These are phyloP conservation scores for Metschnikowia corniflorae DNA, from an alignment of 805 yeast genomes.

Conservation along the genomic window DNA sequence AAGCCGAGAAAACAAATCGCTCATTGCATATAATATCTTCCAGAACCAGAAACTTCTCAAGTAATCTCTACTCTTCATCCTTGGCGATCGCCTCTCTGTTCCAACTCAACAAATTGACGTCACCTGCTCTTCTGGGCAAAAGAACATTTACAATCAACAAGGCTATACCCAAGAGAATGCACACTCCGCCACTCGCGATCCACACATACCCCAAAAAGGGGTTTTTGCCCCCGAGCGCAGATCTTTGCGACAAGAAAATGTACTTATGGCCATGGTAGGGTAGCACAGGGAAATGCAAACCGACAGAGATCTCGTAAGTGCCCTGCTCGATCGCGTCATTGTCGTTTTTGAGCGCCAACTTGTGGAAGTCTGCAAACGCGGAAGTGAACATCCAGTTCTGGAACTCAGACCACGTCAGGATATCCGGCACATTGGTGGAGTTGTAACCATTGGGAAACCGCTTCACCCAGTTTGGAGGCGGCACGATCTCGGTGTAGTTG, in stretches of 20 bases:
- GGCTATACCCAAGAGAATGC: conserved; percentile 52
- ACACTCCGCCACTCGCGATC: conserved; percentile 72
- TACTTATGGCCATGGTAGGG: conserved; percentile 66
- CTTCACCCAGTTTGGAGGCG: conserved; percentile 47
- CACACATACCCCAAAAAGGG: conserved; percentile 67
- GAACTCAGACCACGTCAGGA: conserved; percentile 41
- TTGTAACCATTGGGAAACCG: conserved; percentile 42
- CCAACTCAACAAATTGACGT: conserved; percentile 70
- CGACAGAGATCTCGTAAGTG: conserved; percentile 59
- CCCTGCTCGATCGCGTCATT: conserved; percentile 53
- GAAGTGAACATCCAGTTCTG: conserved; percentile 47
- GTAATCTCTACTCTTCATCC: conserved; percentile 13
- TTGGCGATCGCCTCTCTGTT: conserved; percentile 40
- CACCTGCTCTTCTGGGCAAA: conserved; percentile 70
- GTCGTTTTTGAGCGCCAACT: conserved; percentile 59
- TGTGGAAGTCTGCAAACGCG: conserved; percentile 40
- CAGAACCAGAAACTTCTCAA: too few relatives aligned
- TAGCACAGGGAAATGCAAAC: conserved; percentile 75
- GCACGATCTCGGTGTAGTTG: conserved; percentile 34
- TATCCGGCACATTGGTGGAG: conserved; percentile 41
- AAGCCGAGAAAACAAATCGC: too few relatives aligned
- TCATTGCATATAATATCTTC: too few relatives aligned
- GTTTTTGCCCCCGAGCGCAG: conserved; percentile 75
- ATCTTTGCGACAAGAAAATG: conserved; percentile 63
- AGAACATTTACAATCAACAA: conserved; percentile 54